Evolutionary conservation across 2,329 filamentous ascomycete species (phyloP), one percentile per base, ranked within the genome.

Genomic region (Microdochium bolleyi): DNA sequence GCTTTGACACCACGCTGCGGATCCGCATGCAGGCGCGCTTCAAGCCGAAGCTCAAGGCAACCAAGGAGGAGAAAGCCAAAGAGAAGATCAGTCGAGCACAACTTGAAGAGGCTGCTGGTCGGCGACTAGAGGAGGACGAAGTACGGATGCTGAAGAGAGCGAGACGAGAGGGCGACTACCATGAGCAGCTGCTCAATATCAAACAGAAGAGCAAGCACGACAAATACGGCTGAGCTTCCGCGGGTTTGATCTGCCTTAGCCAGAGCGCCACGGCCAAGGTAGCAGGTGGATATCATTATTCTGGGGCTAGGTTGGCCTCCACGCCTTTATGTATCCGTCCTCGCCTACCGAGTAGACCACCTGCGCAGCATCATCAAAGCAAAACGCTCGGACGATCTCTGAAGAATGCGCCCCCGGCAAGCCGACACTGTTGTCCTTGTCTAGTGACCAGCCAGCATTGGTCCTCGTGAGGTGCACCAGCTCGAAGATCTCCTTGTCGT

Each of bases 11-110:
- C 10, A 87, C 84, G 7, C 67, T 95, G 55, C 80, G 89, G 50
- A 82, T 97, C 61, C 87, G 92, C 52, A 96, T 97, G 92, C 92
- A 97, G 73, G 90, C 92, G 22, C 79, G 89, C 50, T 97, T 95
- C 74, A 96, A 96, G 75, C 92, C 92, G 9, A 80, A 81, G 57
- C 70, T 94, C 48, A 88, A 87, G 69, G 86, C 86, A 10, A 82
- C 78, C 1, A 95, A 92, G 71, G 90, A 92, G 65, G 88, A 89
- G 58, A 94, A 88, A 73, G 87, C 88, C 0, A 79, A 80, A 60
- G 85, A 92, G 61, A 95, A 92, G 74, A 89, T 99, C 53, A 92
- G 85, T 63, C 79, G 88, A 56, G 86, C 86, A 62, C 90, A 96
- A 70, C 73, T 96, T 49, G 92, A 96, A 71, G 84, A 84, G 48